Conservation (phyloP, 306 rosid genomes). For the Quercus ilex region DNA sequence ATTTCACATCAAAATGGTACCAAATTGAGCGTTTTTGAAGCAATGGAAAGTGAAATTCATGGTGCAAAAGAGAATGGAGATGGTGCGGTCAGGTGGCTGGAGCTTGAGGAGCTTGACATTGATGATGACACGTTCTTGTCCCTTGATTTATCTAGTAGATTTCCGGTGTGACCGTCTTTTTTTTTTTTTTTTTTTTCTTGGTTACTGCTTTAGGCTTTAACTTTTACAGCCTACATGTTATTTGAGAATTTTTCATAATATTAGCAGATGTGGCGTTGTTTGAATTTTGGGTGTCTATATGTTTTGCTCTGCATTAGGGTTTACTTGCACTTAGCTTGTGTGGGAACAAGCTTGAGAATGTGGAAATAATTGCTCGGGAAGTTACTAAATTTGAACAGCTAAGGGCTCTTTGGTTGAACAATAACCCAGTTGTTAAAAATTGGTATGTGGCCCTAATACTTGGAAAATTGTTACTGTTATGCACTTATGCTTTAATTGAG, state of each 20-base stretch:
- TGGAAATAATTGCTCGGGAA: slow-evolving; percentile 56
- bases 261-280: no score
- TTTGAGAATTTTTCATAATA: no score
- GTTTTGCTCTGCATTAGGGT: slow-evolving; percentile 39
- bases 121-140: slow-evolving; percentile 62
- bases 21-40: slow-evolving; percentile 34
- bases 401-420: slow-evolving; percentile 83
- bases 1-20: slow-evolving; percentile 17
- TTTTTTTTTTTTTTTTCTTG: not conserved
- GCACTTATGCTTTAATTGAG: not conserved
- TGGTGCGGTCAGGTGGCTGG: slow-evolving; percentile 68
- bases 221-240: not conserved
- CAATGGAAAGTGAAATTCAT: slow-evolving; percentile 51
- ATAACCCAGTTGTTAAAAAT: slow-evolving; percentile 50
- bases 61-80: slow-evolving; percentile 45
- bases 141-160: slow-evolving; percentile 52
- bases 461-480: not conserved
- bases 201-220: no score
- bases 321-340: slow-evolving; percentile 76
- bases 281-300: not conserved
- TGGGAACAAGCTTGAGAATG: slow-evolving; percentile 60
- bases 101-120: slow-evolving; percentile 78
- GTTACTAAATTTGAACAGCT: slow-evolving; percentile 63
- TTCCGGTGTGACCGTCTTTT: slow-evolving; percentile 49
- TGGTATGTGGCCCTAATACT: slow-evolving; percentile 35